Conservation (phyloP, 768 basidiomycete genomes). For the Naematelia encephala region DNA sequence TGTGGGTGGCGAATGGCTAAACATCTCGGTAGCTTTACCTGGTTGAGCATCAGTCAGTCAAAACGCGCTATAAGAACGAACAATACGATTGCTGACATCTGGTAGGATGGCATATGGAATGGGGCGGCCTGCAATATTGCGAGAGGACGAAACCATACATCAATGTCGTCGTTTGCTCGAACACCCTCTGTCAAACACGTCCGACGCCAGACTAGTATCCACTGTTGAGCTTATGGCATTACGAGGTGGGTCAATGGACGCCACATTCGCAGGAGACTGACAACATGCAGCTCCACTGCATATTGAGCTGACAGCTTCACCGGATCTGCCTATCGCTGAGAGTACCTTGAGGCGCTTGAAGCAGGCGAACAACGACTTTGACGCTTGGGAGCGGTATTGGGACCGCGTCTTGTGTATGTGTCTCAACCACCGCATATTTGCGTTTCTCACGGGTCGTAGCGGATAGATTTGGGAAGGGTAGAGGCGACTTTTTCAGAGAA, state of each 20-base stretch:
- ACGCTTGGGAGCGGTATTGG: constrained; percentile 63
- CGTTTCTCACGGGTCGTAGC: constrained; percentile 62
- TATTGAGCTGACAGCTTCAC: constrained; percentile 69
- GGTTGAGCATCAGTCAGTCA: constrained; percentile 84
- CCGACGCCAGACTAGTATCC: constrained; percentile 91
- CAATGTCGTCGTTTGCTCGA: constrained; percentile 74
- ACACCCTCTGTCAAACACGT: constrained; percentile 84
- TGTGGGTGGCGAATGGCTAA: constrained; percentile 5
- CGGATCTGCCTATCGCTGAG: constrained; percentile 69
- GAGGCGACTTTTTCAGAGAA: constrained; percentile 83
- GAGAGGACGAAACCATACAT: constrained; percentile 86
- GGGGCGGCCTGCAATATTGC: constrained; percentile 84
- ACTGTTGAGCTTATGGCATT: constrained; percentile 90
- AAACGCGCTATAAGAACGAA: not conserved
- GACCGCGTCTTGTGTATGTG: constrained; percentile 41
- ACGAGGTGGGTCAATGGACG: constrained; percentile 51
- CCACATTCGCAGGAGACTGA: constrained; percentile 8
- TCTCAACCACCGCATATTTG: constrained; percentile 35
- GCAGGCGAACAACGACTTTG: constrained; percentile 72
- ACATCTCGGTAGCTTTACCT: constrained; percentile 60
- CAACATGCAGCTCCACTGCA: constrained; percentile 64
- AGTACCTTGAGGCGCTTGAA: constrained; percentile 69
- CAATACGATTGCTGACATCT: constrained; percentile 31
- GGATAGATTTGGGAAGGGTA: constrained; percentile 51
- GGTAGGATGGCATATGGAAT: constrained; percentile 89